Evolutionary conservation across 1,139 yeast species (phyloP), one percentile per base, ranked within the genome.

Genomic region (Magnusiomyces suaveolens): DNA sequence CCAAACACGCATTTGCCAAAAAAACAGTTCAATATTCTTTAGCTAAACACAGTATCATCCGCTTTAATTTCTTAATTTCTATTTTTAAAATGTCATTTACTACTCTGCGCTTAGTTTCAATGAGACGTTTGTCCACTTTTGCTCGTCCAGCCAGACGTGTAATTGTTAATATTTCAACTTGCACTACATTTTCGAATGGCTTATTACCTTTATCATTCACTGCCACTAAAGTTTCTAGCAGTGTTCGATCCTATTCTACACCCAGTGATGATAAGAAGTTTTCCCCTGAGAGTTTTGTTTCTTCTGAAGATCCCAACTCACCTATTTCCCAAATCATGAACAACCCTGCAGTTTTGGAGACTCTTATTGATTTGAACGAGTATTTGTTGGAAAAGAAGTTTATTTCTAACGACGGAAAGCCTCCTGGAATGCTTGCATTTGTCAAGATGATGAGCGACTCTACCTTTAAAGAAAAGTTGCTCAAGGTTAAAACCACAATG

Each of bases 401-500:
- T 44, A 52, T 56, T 2, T 50, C 50, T 16, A n/a, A n/a, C n/a
- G 52, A 51, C 33, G 56, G 56, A n/a, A 50, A 56, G 51, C 50
- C 54, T 32, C 56, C 56, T 14, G 56, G 56, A n/a, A 50, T 56
- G 54, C 33, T 46, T 51, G 52, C 55, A 1, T 46, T 54, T 53
- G 48, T 56, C 52, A 56, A 56, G 49, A 56, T 56, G 32, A 50
- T 56, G 52, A 43, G 44, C 43, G 58, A 56, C 41, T 29, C 39
- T 25, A 56, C 53, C 16, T 46, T 56, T n/a, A 46, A 53, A 33
- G 52, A 23, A 12, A 23, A 50, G 44, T 38, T 56, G 41, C 53
- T 52, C 39, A 50, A 54, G 39, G 26, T 49, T 18, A 49, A 49
- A 24, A 18, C 38, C 4, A 50, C 53, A 6, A 56, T 56, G 58